Evolutionary conservation across 129 eudicot species (phyloP).

Genomic region (Centaurea solstitialis): DNA sequence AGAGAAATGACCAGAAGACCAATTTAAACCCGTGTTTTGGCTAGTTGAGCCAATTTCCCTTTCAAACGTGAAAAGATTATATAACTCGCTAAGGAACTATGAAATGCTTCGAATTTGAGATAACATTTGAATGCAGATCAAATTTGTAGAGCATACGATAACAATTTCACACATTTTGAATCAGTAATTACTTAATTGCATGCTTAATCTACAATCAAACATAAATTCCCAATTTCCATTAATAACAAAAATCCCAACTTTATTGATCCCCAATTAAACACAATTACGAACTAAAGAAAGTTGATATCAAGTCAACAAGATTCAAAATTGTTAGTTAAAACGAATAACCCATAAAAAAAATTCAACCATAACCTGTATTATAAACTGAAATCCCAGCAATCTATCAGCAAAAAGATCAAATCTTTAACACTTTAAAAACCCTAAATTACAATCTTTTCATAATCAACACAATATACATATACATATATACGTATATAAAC

Average conservation of each 20-base stretch:
- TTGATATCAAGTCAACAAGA: constrained; percentile 30
- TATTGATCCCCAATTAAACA: neutral
- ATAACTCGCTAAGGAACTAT: too few relatives aligned
- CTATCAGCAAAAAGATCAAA: constrained; percentile 5
- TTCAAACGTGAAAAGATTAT: too few relatives aligned
- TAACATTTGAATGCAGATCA: too few relatives aligned
- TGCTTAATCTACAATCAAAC: too few relatives aligned
- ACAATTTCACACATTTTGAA: neutral
- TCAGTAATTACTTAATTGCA: too few relatives aligned
- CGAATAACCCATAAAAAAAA: constrained; percentile 1
- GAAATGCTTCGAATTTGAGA: too few relatives aligned
- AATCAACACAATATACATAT: constrained; percentile 1
- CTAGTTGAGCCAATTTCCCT: too few relatives aligned
- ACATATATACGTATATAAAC: too few relatives aligned
- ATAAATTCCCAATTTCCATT: too few relatives aligned
- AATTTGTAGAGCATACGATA: neutral
- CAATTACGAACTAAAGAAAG: neutral
- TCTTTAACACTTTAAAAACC: constrained; percentile 17
- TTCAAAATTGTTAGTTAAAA: constrained; percentile 28
- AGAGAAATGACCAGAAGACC: too few relatives aligned
- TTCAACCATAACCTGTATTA: neutral
- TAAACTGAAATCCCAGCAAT: constrained; percentile 19
- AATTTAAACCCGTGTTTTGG: too few relatives aligned
- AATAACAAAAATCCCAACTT: too few relatives aligned
- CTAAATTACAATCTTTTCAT: constrained; percentile 17